Conservation (phyloP, 805 yeast genomes). For the Kuraishia ogatae region DNA sequence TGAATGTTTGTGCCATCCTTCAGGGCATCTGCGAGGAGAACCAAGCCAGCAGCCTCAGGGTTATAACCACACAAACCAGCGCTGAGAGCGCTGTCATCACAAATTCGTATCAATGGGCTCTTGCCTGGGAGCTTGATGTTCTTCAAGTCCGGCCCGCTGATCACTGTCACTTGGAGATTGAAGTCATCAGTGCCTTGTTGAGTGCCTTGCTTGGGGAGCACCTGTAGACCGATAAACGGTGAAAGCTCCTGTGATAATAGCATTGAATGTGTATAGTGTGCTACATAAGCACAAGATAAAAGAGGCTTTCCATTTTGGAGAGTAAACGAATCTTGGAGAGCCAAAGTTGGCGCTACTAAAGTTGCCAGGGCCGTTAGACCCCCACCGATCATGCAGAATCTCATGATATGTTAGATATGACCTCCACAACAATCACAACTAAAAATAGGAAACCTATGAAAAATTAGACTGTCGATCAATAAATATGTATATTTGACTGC, state of each 20-base stretch:
- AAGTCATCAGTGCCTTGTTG: constrained; percentile 3
- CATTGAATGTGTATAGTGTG: constrained; percentile 14
- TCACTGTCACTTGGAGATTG: constrained; percentile 13
- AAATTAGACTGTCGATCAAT: too few species aligned
- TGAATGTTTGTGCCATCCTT: constrained; percentile 7
- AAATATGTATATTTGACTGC: too few species aligned
- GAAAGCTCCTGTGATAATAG: constrained; percentile 10
- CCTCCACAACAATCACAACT: too few species aligned
- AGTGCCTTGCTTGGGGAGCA: constrained; percentile 4
- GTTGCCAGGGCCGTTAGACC: neutral
- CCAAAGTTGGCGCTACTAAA: constrained; percentile 1
- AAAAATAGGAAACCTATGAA: too few species aligned
- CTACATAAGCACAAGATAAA: constrained; percentile 23
- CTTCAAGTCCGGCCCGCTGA: constrained; percentile 16
- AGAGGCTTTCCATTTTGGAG: constrained; percentile 13
- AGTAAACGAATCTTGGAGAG: constrained; percentile 15
- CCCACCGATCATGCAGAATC: neutral
- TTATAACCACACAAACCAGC: constrained; percentile 15
- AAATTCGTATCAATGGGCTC: constrained; percentile 17
- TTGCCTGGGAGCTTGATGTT: constrained; percentile 6
- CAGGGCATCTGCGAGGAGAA: constrained; percentile 12
- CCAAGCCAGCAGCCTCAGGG: constrained; percentile 2
- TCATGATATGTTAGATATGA: neutral
- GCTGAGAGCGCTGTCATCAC: constrained; percentile 20
- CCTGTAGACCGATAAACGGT: constrained; percentile 14